Percentiles rank a stretch among this genome's conserved stretches.
Evolutionary conservation across 2,329 filamentous ascomycete species (phyloP).

Genomic region (Apiospora saccharicola): DNA sequence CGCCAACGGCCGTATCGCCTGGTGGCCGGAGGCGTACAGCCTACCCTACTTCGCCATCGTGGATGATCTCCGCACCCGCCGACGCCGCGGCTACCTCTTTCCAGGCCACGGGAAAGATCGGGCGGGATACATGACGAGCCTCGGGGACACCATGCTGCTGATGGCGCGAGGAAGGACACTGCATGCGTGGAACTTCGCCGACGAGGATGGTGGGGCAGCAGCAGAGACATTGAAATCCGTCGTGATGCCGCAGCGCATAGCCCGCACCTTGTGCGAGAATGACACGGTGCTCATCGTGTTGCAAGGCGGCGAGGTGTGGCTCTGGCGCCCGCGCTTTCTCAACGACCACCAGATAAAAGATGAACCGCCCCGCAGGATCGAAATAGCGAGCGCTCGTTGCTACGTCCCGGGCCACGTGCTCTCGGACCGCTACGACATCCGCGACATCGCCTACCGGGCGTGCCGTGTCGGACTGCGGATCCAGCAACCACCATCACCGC

Average conservation of each 20-base stretch:
- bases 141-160: constrained; percentile 40
- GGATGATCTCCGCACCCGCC: constrained; percentile 40
- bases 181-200: constrained; percentile 42
- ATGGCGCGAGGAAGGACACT: constrained; percentile 38
- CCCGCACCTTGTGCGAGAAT: constrained; percentile 39
- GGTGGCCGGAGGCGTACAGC: constrained; percentile 42
- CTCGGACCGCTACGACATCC: constrained; percentile 7
- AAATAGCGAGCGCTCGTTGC: constrained; percentile 18
- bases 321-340: constrained; percentile 31
- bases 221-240: constrained; percentile 29
- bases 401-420: constrained; percentile 26
- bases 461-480: constrained; percentile 11
- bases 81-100: constrained; percentile 39
- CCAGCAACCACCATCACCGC: neutral
- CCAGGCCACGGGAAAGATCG: constrained; percentile 31
- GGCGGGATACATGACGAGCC: constrained; percentile 40
- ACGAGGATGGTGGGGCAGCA: constrained; percentile 33
- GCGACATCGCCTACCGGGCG: neutral
- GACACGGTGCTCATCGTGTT: constrained; percentile 38
- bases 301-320: constrained; percentile 36
- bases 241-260: constrained; percentile 33
- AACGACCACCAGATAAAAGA: neutral
- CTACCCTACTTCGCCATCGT: constrained; percentile 41
- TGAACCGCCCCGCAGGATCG: constrained; percentile 32
- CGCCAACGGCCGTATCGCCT: constrained; percentile 39